Base-by-base conservation (phyloP, 1,284 basidiomycete species). In the Ceratobasidium sp. region DNA sequence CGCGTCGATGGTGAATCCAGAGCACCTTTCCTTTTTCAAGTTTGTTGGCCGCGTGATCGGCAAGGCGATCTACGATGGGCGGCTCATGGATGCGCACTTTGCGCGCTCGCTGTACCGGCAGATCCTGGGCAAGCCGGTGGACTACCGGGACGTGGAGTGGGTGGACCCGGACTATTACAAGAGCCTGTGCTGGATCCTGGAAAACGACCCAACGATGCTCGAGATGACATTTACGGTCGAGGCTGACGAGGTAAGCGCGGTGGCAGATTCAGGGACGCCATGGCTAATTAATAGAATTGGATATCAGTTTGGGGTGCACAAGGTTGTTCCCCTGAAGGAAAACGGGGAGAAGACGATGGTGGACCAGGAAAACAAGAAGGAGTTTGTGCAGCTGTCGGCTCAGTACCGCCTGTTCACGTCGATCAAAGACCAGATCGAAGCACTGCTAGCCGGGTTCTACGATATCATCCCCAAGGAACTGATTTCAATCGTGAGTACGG, bases 1-100 rank as follows among this genome's bases (percentile, higher is more conserved):
- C 79, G 92, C 95, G 76, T 98, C 96, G 0, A 92, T 90, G 86
- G 90, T 95, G 80, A 98, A 98, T 81, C 93, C 93, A 4, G 95
- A 98, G 80, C 97, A 99, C 83, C 83, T 99, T 54, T 91, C 92
- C 19, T 99, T 98, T 88, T 99, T 99, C 92, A 96, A 96, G 81
- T 99, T 99, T 79, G 95, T 99, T 56, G 98, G 98, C 5, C 92
- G 96, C 54, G 92, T 99, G 78, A 98, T 99, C 78, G 97, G 98
- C 53, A 95, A 96, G 82, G 96, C 95, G 8, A 95, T 97, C 78
- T 95, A 95, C 81, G 97, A 98, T 80, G 96, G 96, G 3, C 90
- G 98, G 22, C 86, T 99, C 41, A 88, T 99, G 48, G 98, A 99
- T 82, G 98, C 98, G 11, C 98, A 99, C 86, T 99, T 99, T 81